Evolutionary conservation across 352 stramenopile genomes (phyloP), one percentile per base, ranked within the genome.

Genomic region (Globisporangium alternatum): DNA sequence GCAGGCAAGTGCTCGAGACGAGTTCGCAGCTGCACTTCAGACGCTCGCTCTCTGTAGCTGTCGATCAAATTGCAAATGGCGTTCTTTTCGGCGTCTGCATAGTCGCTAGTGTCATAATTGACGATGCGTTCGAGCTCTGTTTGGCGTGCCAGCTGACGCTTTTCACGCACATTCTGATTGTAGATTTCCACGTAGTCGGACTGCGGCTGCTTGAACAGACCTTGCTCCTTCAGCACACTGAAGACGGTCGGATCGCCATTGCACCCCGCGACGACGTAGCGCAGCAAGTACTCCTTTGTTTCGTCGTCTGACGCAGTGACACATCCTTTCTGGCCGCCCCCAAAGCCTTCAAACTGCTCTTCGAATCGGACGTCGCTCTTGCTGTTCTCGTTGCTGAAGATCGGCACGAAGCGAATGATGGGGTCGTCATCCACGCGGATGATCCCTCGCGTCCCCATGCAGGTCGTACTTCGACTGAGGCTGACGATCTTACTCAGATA

Each of bases 321-420:
- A 0, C 70, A 78, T 7, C 77, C 71, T 39, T 81, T 79, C 19
- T 64, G 67, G 21, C 47, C 60, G 2, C 59, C 60, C 9, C 74
- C 81, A 19, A 76, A 74, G 37, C 62, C 71, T 19, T 74, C 64
- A 31, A 89, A 76, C 30, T 78, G 69, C 19, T 64, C 53, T 57
- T 56, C 55, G 30, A 66, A 73, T 13, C 60, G 35, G 8, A 74
- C 78, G 12, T 64, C 61, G 5, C n/a, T 21, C 41, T 58, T 70
- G 28, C 68, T 77, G 41, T 31, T 65, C 17, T 64, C 52, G 10
- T 68, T 72, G 28, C 51, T 77, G 53, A 90, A 89, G 31, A 79
- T 77, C 48, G 82, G 82, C 41, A 89, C 80, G 59, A 88, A 89
- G 25, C 85, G 85, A 65, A 93, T 89, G 72, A 93, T 91, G 43